Base-by-base conservation (phyloP, 2,329 filamentous ascomycete species). In the Xylaria sp. region DNA sequence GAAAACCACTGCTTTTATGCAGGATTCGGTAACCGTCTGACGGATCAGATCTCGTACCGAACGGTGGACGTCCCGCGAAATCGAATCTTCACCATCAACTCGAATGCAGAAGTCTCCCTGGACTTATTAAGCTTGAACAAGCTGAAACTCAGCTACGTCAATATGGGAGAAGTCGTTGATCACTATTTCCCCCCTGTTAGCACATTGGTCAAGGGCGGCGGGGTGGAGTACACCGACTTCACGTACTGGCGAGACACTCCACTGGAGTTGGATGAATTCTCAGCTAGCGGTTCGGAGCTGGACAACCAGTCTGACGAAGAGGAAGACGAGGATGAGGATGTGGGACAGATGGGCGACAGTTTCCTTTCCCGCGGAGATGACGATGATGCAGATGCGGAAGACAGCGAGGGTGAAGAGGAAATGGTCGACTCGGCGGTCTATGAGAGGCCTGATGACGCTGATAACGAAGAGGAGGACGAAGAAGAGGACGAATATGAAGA, bases 1-100 rank as follows among this genome's bases (percentile, higher is more conserved):
- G 89, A 92, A 32, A 85, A 89, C 51, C 94, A 91, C 20, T 95
- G 96, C 0, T 99, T 99, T 78, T 98, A 97, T 77, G 97, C 97
- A 12, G 96, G 96, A 0, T 99, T 98, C 77, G 96, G 97, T 68
- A 99, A 99, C 80, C 90, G 96, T 65, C 87, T 99, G 66, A 99
- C 97, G 0, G 97, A 99, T 79, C 96, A 97, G 64, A 89, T 99
- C 68, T 97, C 93, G 62, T 99, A 99, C 80, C 92, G 96, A 69
- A 96, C 93, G 5, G 96, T 99, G 63, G 97, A 97, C 78, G 97
- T 99, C 50, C 96, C 96, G 0, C 91, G 92, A 62, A 97, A 92
- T 28, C 89, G 96, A 63, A 99, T 99, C 75, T 99, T 99, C 81
- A 98, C 96, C 18, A 99, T 99, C 85, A 99, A 99, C 81, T 96